Conservation (phyloP, 164 flowering plant species). For the Nymphaea colorata region DNA sequence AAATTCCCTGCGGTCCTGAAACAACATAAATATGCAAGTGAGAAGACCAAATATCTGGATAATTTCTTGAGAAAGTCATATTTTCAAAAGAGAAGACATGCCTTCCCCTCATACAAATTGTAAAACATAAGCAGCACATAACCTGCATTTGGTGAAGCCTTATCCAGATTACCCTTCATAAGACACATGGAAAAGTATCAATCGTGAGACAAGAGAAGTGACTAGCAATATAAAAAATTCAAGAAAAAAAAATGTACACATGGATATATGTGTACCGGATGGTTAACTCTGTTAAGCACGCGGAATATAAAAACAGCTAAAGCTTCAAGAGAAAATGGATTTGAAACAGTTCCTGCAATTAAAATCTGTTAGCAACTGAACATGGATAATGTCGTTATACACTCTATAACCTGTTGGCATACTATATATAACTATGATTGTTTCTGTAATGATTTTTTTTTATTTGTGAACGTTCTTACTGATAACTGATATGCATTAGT, state of each 20-base stretch:
- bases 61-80: background rate
- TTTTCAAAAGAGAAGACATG: constrained; percentile 6
- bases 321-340: constrained; percentile 91
- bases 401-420: too few relatives aligned
- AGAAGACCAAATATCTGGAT: background rate
- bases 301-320: constrained; percentile 87
- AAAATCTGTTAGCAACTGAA: background rate
- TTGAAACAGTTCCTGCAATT: constrained; percentile 73
- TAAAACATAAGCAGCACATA: constrained; percentile 93
- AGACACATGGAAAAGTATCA: background rate
- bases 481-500: too few relatives aligned
- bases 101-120: constrained; percentile 95
- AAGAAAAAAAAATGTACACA: background rate
- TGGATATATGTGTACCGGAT: constrained; percentile 46
- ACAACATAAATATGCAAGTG: background rate
- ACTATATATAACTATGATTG: too few relatives aligned
- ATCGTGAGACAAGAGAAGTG: too few relatives aligned
- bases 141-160: constrained; percentile 84
- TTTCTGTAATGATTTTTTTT: too few relatives aligned
- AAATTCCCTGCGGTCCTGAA: constrained; percentile 73
- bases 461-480: too few relatives aligned
- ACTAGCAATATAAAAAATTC: too few relatives aligned
- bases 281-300: constrained; percentile 84
- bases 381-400: too few relatives aligned
- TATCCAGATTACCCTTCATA: constrained; percentile 85